Base-by-base conservation (phyloP, 176 grass and related monocot genomes). In the Ampelocalamus luodianensis region DNA sequence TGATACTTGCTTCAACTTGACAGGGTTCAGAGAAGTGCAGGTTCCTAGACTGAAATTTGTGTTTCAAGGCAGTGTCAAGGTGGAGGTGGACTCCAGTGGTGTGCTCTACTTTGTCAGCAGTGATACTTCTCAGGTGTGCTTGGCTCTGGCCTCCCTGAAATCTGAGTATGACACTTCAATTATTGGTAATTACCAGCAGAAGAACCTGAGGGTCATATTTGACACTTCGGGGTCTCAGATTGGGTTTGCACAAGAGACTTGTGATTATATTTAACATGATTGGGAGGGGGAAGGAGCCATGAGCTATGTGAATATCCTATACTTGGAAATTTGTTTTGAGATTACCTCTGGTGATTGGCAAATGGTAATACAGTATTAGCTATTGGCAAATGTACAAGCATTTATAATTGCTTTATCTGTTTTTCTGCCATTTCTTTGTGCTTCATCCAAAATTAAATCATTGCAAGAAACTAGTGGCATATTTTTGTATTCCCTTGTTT, bases 111-210 rank as follows among this genome's bases (percentile, higher is more conserved):
- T 90, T 49, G 96, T 87, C 37, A 92, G 81, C 76, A 89, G 87
- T 37, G 96, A 95, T 77, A 71, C 91, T 1, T 94, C 96, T 0
- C 96, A 98, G 79, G 96, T 90, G 27, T 98, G 96, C 84, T 70
- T 98, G 58, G 96, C 96, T 2, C 29, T 95, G 34, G 93, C 96
- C 24, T 61, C 91, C 42, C 87, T 95, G n/a, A 64, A 76, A 18
- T 92, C 91, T 23, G 96, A 98, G 49, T 85, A 93, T 70, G 85
- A 95, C 55, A 77, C 80, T 34, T 85, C 85, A 3, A 98, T 98
- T 53, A 94, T 98, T 3, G 96, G 96, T 38, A 98, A 95, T 74
- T 98, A 98, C 82, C 96, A 98, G 87, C 96, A 98, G 83, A 98
- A 93, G 86, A 98, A 95, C 77, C 74, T 95, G 29, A 90, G 96